Conservation (phyloP, 2,329 filamentous ascomycete genomes). For the Fusarium sp. region DNA sequence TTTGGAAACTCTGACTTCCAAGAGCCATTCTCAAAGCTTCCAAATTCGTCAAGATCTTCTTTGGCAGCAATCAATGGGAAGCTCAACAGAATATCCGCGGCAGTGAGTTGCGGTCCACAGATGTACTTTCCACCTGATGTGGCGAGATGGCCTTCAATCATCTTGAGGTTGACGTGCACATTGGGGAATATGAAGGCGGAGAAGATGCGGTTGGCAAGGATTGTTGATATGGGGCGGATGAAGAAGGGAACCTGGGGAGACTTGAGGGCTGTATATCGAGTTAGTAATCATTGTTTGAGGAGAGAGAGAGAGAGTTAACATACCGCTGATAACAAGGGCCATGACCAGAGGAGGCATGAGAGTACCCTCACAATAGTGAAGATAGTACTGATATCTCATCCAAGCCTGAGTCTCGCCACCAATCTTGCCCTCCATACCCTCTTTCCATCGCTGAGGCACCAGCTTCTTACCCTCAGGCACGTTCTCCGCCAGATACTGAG, state of each 20-base stretch:
- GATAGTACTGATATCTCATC: conserved; percentile 70
- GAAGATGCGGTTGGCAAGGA: conserved; percentile 55
- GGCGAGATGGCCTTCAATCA: conserved; percentile 60
- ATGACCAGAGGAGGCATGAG: conserved; percentile 78
- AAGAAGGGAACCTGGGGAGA: conserved; percentile 60
- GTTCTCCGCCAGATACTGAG: conserved; percentile 82
- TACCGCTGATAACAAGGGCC: conserved; percentile 66
- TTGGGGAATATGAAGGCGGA: conserved; percentile 58
- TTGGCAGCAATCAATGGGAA: conserved; percentile 60
- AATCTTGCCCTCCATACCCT: conserved; percentile 65
- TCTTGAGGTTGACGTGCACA: conserved; percentile 55
- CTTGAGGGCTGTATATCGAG: conserved; percentile 51
- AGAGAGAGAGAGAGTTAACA: conserved; percentile 30
- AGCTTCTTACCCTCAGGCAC: conserved; percentile 57
- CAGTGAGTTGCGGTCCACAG: conserved; percentile 59
- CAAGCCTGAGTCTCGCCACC: conserved; percentile 70
- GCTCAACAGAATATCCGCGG: conserved; percentile 64
- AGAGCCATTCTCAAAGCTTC: conserved; percentile 52
- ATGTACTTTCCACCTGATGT: conserved; percentile 58
- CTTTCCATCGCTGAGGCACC: conserved; percentile 63
- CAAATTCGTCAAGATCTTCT: conserved; percentile 51
- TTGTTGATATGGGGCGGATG: conserved; percentile 60
- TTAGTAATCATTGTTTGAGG: background rate
- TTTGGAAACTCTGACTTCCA: conserved; percentile 54
- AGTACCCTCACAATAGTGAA: conserved; percentile 88